Base-by-base conservation (phyloP, 805 yeast species). In the Nakazawaea siamensis region DNA sequence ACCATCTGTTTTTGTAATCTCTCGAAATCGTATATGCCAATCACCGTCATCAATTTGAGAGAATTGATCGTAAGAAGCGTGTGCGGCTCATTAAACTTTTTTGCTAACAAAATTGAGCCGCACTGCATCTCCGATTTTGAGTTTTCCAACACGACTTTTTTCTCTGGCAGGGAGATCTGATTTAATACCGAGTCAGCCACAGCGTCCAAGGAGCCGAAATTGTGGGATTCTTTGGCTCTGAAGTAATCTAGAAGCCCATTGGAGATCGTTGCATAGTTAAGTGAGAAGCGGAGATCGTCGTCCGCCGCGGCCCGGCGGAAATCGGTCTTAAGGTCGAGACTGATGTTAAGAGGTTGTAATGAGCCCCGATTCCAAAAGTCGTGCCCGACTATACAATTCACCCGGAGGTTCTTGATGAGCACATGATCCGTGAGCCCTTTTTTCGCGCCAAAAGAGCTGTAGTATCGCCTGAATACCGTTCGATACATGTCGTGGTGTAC, bases 11-110 rank as follows among this genome's bases (percentile, higher is more conserved):
- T 76, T 48, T 80, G 79, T 16, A 79, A 55, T 39, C 98, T 66
- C 54, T 92, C 99, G 58, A 87, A 84, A 2, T 87, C 80, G 60
- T 87, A 90, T 6, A 92, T 92, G 4, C 98, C 99, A 45, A 92
- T 82, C n/a, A 88, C 64, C 0, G 95, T 80, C 33, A 79, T 64
- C 13, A 85, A 56, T 32, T 67, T 64, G 24, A 88, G 55, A 4
- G 70, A 68, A 4, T 64, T 59, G 26, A 85, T 71, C 10, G 23
- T 7, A 25, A n/a, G 23, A 10, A 20, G 7, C 23, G 7, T 20
- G 10, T 10, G 10, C 7, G 7, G 10, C 10, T 20, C 23, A 8
- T 10, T 4, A 11, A 31, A 16, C 13, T 27, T 12, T 15, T 28
- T 18, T 9, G n/a, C 18, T 11, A 37, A 24, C 27, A 66, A 68